phyloP scores from a whole-genome alignment of 345 rosid genomes.

The Euclidium syriacum region DNA sequence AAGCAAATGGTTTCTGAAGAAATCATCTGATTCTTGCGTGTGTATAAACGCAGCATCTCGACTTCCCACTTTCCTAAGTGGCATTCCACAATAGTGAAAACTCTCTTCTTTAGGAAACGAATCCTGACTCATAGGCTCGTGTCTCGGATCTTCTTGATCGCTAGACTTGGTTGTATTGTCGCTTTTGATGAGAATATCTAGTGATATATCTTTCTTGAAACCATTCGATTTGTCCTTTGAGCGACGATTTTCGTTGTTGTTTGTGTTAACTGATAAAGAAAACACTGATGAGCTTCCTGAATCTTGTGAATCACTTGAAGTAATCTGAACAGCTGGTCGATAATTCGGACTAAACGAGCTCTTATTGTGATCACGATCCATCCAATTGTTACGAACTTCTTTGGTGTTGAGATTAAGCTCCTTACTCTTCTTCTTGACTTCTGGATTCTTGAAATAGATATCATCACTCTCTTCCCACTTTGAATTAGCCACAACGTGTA shows the following conservation, averaged over 20 bases:
- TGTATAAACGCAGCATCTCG: conserved; percentile 28
- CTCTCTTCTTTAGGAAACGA: conserved; percentile 29
- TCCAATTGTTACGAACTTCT: conserved; percentile 24
- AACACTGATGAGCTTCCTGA: conserved; percentile 29
- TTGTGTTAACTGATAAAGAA: conserved; percentile 25
- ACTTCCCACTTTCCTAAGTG: conserved; percentile 25
- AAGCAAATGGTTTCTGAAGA: conserved; percentile 14
- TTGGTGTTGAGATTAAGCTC: conserved; percentile 20
- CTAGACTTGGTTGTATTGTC: conserved; percentile 17
- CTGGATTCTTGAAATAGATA: conserved; percentile 14
- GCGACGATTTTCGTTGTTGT: conserved; percentile 28
- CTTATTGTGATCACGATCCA: conserved; percentile 16
- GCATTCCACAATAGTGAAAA: conserved; percentile 20
- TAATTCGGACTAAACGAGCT: conserved; percentile 23
- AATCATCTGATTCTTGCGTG: conserved; percentile 28
- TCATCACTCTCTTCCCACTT: conserved; percentile 37
- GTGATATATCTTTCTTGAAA: conserved; percentile 26
- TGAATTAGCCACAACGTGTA: conserved; percentile 37
- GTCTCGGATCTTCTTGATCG: conserved; percentile 26
- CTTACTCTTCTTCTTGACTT: conserved; percentile 1
- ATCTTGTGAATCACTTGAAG: conserved; percentile 35
- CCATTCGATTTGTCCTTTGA: conserved; percentile 19
- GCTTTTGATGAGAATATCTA: conserved; percentile 30
- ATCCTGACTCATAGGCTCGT: conserved; percentile 23
- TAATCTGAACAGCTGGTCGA: conserved; percentile 21